Evolutionary conservation across 2,329 filamentous ascomycete species (phyloP).

Genomic region (Mycocentrospora acerina): DNA sequence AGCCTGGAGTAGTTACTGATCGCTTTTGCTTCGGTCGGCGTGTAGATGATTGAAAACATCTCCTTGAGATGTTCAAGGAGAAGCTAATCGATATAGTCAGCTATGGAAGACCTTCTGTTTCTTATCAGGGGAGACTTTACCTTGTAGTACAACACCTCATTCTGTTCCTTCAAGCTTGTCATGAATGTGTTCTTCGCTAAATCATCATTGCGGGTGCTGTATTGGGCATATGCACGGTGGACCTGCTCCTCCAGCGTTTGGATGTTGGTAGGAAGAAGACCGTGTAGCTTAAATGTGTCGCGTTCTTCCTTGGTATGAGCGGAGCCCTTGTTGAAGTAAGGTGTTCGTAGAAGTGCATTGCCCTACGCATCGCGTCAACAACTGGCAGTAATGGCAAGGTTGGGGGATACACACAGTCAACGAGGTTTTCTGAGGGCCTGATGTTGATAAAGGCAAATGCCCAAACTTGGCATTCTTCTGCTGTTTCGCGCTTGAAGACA

Average conservation of each 20-base stretch:
- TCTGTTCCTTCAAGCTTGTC: slow-evolving; percentile 82
- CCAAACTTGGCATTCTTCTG: slow-evolving; percentile 38
- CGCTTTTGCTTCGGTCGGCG: slow-evolving; percentile 84
- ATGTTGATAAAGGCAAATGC: slow-evolving; percentile 45
- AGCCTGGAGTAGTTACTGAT: slow-evolving; percentile 80
- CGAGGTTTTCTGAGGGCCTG: slow-evolving; percentile 43
- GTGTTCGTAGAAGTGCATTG: slow-evolving; percentile 60
- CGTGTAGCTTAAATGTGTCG: slow-evolving; percentile 66
- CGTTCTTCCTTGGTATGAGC: slow-evolving; percentile 73
- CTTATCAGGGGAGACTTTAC: slow-evolving; percentile 47
- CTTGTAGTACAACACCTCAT: slow-evolving; percentile 77
- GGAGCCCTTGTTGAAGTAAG: slow-evolving; percentile 81
- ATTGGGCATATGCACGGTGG: slow-evolving; percentile 78
- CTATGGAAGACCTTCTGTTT: no score
- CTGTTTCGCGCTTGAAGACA: slow-evolving; percentile 14
- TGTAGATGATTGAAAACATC: slow-evolving; percentile 91
- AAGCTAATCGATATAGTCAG: slow-evolving; percentile 52
- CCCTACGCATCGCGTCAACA: slow-evolving; percentile 24
- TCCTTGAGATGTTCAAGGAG: slow-evolving; percentile 77
- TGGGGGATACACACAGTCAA: slow-evolving; percentile 34
- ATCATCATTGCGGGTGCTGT: slow-evolving; percentile 61
- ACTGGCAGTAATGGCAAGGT: neutral
- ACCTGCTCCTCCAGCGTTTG: slow-evolving; percentile 78
- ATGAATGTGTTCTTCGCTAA: slow-evolving; percentile 87
- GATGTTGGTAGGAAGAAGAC: slow-evolving; percentile 70